Base-by-base conservation (phyloP, 2,329 filamentous ascomycete species). In the Lachnellula arida region DNA sequence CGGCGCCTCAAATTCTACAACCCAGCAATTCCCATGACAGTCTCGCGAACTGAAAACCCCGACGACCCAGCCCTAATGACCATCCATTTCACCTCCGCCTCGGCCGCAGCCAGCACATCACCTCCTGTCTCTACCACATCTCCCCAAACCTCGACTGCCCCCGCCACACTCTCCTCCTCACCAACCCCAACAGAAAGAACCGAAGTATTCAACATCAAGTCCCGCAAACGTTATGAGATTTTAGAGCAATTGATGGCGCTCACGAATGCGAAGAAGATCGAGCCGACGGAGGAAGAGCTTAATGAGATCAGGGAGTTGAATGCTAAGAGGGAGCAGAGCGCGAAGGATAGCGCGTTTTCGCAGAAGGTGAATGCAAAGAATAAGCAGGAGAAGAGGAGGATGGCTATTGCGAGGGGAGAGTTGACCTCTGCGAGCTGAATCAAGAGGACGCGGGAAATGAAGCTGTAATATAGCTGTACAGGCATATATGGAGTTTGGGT, bases 1-100 rank as follows among this genome's bases (percentile, higher is more conserved):
- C 89, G 90, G 22, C 84, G 90, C 55, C 79, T 99, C 63, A 97
- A 99, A 79, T 99, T 86, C 76, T 88, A 96, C 79, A 99, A 99
- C 72, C 94, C 94, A 0, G 76, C 84, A 12, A 73, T 97, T 46
- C 84, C 87, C 44, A 95, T 97, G 81, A 85, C 89, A 57, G 83
- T 96, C 66, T 86, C 87, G 72, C 87, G 89, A 57, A 85, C 81
- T 60, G 66, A 71, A 39, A 74, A 85, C 46, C 78, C 84, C 63
- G 71, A 76, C 4, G 76, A 76, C 22, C 75, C 81, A 6, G 82
- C 88, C 14, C 78, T 76, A 47, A 77, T 91, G 74, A 84, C 81
- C 58, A 76, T 92, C 65, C 86, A 87, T 74, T 81, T 86, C 64
- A 77, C 66, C 56, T 75, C 74, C 19, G 43, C 63, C 22, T 23